Conservation (phyloP, 768 basidiomycete genomes). For the Podaxis carcinomalis region DNA sequence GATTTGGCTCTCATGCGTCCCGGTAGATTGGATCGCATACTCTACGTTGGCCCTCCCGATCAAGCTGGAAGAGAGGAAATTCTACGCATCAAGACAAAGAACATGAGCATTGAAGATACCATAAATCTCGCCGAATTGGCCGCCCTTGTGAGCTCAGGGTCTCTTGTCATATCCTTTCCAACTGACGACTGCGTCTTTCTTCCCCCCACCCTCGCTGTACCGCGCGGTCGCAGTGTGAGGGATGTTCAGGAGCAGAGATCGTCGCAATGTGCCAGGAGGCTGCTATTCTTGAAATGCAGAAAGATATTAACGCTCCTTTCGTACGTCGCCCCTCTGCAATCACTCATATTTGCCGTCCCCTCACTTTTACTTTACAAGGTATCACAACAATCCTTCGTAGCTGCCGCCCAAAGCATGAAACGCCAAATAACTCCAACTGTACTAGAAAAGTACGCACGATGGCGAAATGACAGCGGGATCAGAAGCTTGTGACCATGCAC, state of each 20-base stretch:
- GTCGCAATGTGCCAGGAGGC: constrained; percentile 93
- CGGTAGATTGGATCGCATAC: constrained; percentile 87
- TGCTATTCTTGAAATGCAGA: constrained; percentile 87
- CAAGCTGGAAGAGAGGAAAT: constrained; percentile 78
- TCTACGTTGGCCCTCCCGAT: constrained; percentile 94
- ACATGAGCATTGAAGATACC: constrained; percentile 76
- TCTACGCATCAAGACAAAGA: constrained; percentile 65
- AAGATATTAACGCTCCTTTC: constrained; percentile 69
- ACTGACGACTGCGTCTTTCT: neutral
- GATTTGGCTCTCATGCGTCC: constrained; percentile 94
- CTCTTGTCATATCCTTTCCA: neutral
- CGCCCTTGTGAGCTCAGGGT: constrained; percentile 44
- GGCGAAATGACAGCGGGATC: constrained; percentile 39
- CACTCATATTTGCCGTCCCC: neutral
- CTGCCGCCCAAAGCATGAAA: constrained; percentile 68
- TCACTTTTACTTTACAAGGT: constrained; percentile 45
- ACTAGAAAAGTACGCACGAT: constrained; percentile 64
- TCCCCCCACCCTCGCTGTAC: neutral
- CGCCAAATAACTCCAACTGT: constrained; percentile 83
- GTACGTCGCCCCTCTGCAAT: constrained; percentile 40
- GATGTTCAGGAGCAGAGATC: constrained; percentile 96
- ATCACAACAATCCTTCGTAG: constrained; percentile 63
- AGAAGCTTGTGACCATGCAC: constrained; percentile 17
- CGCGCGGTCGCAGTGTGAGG: constrained; percentile 61
- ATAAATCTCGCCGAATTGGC: constrained; percentile 70